Conservation (phyloP, 2,329 filamentous ascomycete genomes). For the Hypoxylon sp. region DNA sequence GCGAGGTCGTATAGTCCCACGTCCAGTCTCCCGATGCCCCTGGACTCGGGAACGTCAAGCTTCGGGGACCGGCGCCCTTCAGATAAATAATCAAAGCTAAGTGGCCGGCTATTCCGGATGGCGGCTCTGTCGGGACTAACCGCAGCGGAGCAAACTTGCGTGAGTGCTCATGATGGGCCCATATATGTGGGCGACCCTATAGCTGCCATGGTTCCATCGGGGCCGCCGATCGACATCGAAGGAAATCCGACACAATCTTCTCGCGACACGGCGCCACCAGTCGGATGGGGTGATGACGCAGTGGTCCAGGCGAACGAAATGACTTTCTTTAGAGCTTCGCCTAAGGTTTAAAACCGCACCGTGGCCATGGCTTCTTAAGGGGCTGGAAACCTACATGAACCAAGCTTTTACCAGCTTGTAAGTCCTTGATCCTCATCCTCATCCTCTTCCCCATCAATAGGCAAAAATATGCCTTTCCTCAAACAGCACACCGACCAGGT, state of each 20-base stretch:
- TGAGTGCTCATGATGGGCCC: constrained; percentile 41
- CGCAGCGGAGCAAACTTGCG: constrained; percentile 34
- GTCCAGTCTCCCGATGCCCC: constrained; percentile 13
- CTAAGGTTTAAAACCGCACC: constrained; percentile 32
- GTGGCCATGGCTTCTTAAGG: constrained; percentile 29
- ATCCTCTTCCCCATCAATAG: constrained; percentile 18
- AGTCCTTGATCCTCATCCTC: constrained; percentile 11
- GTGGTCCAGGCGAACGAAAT: constrained; percentile 8
- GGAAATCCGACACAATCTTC: constrained; percentile 32
- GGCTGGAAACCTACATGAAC: constrained; percentile 13
- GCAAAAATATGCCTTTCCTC: constrained; percentile 50
- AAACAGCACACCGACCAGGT: constrained; percentile 50
- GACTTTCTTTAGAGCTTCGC: constrained; percentile 13
- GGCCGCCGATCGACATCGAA: constrained; percentile 34
- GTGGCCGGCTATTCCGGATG: constrained; percentile 33
- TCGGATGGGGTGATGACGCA: constrained; percentile 43
- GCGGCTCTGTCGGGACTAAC: constrained; percentile 42
- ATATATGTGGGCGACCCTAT: constrained; percentile 40
- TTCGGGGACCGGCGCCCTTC: constrained; percentile 31
- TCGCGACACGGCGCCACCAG: constrained; percentile 43
- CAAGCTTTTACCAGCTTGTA: constrained; percentile 27
- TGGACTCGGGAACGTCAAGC: neutral
- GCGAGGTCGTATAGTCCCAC: constrained; percentile 2
- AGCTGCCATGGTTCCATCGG: constrained; percentile 38
- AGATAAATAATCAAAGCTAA: constrained; percentile 16